Percentiles rank a stretch among this genome's conserved stretches.
Evolutionary conservation across 1,139 yeast species (phyloP).

Genomic region (Candida sp.): DNA sequence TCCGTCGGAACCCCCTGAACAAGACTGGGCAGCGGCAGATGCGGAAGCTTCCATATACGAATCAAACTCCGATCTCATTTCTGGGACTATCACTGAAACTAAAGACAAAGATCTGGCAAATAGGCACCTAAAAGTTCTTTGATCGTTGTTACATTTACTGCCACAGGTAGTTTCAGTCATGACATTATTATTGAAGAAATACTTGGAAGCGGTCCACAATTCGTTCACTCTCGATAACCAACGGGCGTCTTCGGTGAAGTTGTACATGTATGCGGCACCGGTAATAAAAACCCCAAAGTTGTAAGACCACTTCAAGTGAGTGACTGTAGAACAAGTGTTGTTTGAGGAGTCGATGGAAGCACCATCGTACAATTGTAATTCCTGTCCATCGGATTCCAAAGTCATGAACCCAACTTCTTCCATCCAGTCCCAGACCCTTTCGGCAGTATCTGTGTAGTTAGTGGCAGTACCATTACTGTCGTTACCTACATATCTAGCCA

Average conservation of each 20-base stretch:
- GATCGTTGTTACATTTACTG: conserved; percentile 63
- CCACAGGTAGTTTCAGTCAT: conserved; percentile 70
- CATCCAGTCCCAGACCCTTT: conserved; percentile 71
- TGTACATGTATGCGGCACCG: conserved; percentile 72
- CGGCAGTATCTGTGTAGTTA: conserved; percentile 61
- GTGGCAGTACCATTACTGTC: conserved; percentile 23
- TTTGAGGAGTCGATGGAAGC: conserved; percentile 42
- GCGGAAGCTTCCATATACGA: conserved; percentile 51
- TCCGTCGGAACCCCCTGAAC: conserved; percentile 73
- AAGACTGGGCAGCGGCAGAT: conserved; percentile 64
- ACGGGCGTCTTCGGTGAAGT: conserved; percentile 51
- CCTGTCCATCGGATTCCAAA: conserved; percentile 25
- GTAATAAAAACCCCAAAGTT: conserved; percentile 73
- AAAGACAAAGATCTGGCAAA: conserved; percentile 64
- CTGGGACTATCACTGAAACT: conserved; percentile 56
- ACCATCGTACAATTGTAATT: conserved; percentile 64
- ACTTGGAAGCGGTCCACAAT: conserved; percentile 48
- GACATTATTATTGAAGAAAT: conserved; percentile 45
- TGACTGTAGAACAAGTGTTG: conserved; percentile 53
- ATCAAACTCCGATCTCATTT: conserved; percentile 37
- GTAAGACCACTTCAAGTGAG: conserved; percentile 67
- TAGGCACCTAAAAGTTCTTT: conserved; percentile 73
- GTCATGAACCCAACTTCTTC: conserved; percentile 45
- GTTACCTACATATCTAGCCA: conserved; percentile 69
- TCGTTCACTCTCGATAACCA: conserved; percentile 57